Evolutionary conservation across 306 rosid species (phyloP).

Genomic region (Nissolia schottii): DNA sequence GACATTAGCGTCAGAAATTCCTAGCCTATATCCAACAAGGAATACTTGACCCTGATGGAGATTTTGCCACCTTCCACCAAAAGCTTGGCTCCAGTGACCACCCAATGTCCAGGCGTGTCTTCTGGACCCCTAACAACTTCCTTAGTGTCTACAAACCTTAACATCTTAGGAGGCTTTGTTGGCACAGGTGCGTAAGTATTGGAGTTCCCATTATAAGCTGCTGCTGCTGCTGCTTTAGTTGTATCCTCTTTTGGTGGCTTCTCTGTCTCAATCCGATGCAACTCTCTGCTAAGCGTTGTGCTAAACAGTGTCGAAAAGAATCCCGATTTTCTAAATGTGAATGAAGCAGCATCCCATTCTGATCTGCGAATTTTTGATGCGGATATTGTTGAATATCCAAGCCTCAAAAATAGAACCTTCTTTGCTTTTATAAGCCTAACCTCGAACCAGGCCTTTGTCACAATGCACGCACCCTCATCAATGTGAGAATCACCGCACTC

Average conservation of each 20-base stretch:
- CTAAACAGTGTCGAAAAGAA: constrained; percentile 50
- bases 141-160: constrained; percentile 39
- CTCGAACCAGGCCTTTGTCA: constrained; percentile 80
- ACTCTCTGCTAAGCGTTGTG: constrained; percentile 51
- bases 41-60: constrained; percentile 49
- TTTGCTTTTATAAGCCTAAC: constrained; percentile 62
- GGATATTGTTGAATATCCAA: constrained; percentile 70
- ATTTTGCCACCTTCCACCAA: constrained; percentile 48
- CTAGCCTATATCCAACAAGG: constrained; percentile 48
- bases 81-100: constrained; percentile 69
- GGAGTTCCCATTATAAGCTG: constrained; percentile 45
- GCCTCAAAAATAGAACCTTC: constrained; percentile 72
- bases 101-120: constrained; percentile 62
- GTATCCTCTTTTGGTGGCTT: constrained; percentile 36
- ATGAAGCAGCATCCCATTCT: constrained; percentile 58
- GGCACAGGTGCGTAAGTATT: constrained; percentile 33
- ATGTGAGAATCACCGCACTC: constrained; percentile 31
- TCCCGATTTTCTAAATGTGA: constrained; percentile 46
- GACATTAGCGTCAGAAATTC: constrained; percentile 35
- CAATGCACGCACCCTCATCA: constrained; percentile 44
- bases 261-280: constrained; percentile 27
- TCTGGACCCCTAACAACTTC: constrained; percentile 66
- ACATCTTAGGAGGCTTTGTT: constrained; percentile 47
- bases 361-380: constrained; percentile 64
- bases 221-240: constrained; percentile 39